Conservation (phyloP, 2,329 filamentous ascomycete genomes). For the Polychaeton citri region DNA sequence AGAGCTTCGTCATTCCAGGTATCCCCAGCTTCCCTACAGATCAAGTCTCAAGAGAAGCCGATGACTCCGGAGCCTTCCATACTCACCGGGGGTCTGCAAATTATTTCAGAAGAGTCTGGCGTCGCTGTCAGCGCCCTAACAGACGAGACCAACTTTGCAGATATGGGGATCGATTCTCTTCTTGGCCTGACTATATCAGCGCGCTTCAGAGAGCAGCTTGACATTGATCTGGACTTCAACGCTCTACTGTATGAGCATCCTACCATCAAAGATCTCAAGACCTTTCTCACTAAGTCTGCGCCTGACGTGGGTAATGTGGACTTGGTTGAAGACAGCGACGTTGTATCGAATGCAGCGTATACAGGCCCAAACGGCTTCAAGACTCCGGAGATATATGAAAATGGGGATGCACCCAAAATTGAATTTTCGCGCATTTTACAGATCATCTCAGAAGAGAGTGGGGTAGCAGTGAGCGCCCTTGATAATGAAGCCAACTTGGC, state of each 20-base stretch:
- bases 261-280: neutral
- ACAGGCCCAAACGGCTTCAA: conserved; percentile 8
- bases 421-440: conserved; percentile 2
- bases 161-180: conserved; percentile 19
- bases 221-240: conserved; percentile 6
- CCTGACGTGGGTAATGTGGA: neutral
- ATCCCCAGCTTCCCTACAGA: too few relatives aligned
- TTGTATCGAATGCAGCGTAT: conserved; percentile 6
- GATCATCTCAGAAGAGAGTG: conserved; percentile 3
- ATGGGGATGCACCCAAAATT: conserved; percentile 9
- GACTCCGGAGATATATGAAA: conserved; percentile 11
- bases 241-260: neutral
- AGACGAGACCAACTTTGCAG: conserved; percentile 13
- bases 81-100: conserved; percentile 7
- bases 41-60: too few relatives aligned
- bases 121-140: conserved; percentile 15
- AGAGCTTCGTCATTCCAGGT: too few relatives aligned
- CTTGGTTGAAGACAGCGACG: neutral
- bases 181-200: conserved; percentile 12
- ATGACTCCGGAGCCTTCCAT: too few relatives aligned
- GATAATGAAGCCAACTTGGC: conserved; percentile 8
- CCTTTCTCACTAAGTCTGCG: neutral
- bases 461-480: conserved; percentile 1
- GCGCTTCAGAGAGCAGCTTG: conserved; percentile 16
- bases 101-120: conserved; percentile 19